Percentiles rank a stretch among this genome's conserved stretches.
These are phyloP conservation scores for Medicago ruthenica DNA, from an alignment of 306 rosid species.

Conservation along the genomic window DNA sequence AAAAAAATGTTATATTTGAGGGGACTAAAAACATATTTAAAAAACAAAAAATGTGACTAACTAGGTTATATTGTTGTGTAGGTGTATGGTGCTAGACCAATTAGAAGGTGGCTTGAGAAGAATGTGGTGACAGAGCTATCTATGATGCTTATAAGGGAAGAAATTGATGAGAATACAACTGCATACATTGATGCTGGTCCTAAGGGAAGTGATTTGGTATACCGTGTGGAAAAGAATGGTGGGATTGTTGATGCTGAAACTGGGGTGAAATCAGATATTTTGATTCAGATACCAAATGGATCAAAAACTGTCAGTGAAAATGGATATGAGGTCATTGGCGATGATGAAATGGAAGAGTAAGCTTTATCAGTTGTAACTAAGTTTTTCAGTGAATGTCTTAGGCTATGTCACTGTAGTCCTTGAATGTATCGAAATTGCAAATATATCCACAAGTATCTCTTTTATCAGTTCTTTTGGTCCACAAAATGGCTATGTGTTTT, in stretches of 20 bases:
- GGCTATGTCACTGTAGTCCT: too few species aligned
- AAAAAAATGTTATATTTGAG: too few species aligned
- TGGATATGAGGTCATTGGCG: constrained; percentile 80
- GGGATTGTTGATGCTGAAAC: constrained; percentile 76
- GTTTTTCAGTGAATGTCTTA: background rate
- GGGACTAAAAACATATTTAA: too few species aligned
- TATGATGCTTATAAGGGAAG: constrained; percentile 78
- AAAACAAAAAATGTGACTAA: background rate
- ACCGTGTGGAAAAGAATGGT: constrained; percentile 76
- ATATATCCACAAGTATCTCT: too few species aligned
- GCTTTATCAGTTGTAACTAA: background rate
- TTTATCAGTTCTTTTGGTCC: too few species aligned
- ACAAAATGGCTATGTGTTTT: too few species aligned
- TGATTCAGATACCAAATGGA: constrained; percentile 70
- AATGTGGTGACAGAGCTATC: constrained; percentile 87
- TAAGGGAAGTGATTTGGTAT: constrained; percentile 49
- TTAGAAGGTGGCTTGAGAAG: constrained; percentile 93
- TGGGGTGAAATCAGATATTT: constrained; percentile 69
- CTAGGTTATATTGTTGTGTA: background rate
- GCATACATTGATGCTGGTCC: constrained; percentile 75
- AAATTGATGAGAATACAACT: constrained; percentile 88
- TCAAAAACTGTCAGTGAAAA: constrained; percentile 61
- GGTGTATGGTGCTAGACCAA: constrained; percentile 93
- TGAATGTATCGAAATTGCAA: too few species aligned
- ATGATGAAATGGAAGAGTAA: constrained; percentile 67